Percentiles rank a stretch among this genome's conserved stretches.
Conservation (phyloP, 2,329 filamentous ascomycete species). For the Lecanicillium sp. region DNA sequence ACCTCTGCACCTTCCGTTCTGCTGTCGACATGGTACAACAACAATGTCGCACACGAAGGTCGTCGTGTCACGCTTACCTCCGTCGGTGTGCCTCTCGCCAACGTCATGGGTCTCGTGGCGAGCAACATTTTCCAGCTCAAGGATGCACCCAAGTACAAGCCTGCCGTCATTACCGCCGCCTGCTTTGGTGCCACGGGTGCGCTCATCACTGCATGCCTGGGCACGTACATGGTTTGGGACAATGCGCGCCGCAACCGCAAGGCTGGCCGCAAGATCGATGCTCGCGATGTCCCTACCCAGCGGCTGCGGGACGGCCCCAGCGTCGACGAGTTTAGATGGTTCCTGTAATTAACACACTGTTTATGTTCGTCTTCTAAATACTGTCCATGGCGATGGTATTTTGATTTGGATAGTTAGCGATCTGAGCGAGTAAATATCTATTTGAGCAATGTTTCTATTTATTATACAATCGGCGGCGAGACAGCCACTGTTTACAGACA, state of each 20-base stretch:
- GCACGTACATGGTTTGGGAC: slow-evolving; percentile 52
- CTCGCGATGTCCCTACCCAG: slow-evolving; percentile 41
- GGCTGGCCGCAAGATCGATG: slow-evolving; percentile 37
- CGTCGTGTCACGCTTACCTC: slow-evolving; percentile 62
- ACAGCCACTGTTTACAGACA: too few relatives aligned
- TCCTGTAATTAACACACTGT: slow-evolving; percentile 26
- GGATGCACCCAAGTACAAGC: slow-evolving; percentile 60
- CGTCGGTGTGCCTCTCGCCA: slow-evolving; percentile 66
- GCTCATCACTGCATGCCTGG: slow-evolving; percentile 45
- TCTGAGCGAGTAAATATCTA: neutral
- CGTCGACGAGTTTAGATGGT: slow-evolving; percentile 43
- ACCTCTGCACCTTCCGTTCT: slow-evolving; percentile 68
- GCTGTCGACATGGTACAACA: slow-evolving; percentile 63
- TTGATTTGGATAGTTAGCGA: neutral
- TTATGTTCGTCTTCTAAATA: too few relatives aligned
- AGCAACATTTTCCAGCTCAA: slow-evolving; percentile 60
- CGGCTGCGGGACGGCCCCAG: slow-evolving; percentile 39
- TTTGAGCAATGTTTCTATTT: slow-evolving; percentile 2
- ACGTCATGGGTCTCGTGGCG: slow-evolving; percentile 65
- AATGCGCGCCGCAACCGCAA: slow-evolving; percentile 46
- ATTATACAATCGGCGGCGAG: too few relatives aligned
- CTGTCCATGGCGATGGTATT: too few relatives aligned
- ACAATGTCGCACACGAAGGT: slow-evolving; percentile 73
- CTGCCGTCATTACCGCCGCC: slow-evolving; percentile 57
- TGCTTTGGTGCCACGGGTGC: slow-evolving; percentile 56